Base-by-base conservation (phyloP, 1,284 basidiomycete genomes). In the Ganoderma leucocontextum region DNA sequence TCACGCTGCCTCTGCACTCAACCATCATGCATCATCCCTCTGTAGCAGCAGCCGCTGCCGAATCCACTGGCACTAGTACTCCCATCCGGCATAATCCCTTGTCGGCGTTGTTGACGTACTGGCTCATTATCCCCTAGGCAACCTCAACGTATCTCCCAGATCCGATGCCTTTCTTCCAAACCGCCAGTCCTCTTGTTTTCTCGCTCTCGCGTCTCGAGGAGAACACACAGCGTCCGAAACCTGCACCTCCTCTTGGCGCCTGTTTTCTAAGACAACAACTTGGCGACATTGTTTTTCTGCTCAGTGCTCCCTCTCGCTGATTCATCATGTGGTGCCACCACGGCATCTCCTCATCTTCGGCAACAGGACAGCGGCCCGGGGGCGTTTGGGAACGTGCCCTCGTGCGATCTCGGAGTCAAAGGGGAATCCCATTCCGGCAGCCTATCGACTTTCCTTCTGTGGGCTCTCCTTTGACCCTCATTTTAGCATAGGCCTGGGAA, bases 401-500 rank as follows among this genome's bases (percentile, higher is more conserved):
- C 55, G 64, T 58, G 38, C 41, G 57, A 55, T 35, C 29, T 7
- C 33, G 55, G 41, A 52, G 64, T 62, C 65, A 67, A 67, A 67
- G 61, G 65, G 66, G 64, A 19, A 15, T 12, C 58, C 58, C 63
- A 49, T 60, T 57, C 60, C 36, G 61, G 62, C 53, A 55, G 52
- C 39, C 39, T 57, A 38, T 60, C 63, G 60, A 4, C 64, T 44
- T 70, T 67, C 71, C 63, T 59, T 72, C 60, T 64, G 22, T 12
- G 67, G 71, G 8, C 62, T 60, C 67, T 52, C 71, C 73, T 69
- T 70, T 72, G 57, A 67, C 35, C 44, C 73, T 67, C 62, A 19
- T 66, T 74, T 52, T 55, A 42, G 69, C 22, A 25, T 63, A 60
- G 65, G 59, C 69, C 38, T 70, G 64, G 63, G 63, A 65, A 64